These are phyloP conservation scores for Penicillium sp. DNA, from an alignment of 2,329 filamentous ascomycete genomes.

Conservation along the genomic window DNA sequence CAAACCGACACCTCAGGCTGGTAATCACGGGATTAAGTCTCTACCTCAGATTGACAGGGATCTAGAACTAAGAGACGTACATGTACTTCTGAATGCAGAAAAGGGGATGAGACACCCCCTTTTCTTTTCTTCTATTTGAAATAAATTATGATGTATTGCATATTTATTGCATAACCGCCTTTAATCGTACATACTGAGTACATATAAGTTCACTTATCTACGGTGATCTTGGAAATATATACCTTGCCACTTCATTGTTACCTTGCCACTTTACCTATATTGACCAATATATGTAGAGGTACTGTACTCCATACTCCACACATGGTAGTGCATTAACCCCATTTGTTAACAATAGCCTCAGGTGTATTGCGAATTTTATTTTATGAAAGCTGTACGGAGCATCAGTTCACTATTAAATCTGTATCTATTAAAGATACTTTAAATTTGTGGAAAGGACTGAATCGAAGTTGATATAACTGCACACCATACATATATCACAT, in stretches of 20 bases:
- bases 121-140: background rate
- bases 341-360: background rate
- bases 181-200: background rate
- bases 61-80: background rate
- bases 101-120: background rate
- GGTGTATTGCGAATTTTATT: background rate
- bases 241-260: no score
- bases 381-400: background rate
- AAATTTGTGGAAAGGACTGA: background rate
- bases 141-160: background rate
- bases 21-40: slow-evolving; percentile 3
- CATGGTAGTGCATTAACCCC: background rate
- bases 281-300: background rate
- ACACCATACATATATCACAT: no score
- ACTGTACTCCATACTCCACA: background rate
- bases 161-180: background rate
- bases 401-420: background rate
- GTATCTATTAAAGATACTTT: background rate
- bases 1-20: background rate
- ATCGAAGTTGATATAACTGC: background rate
- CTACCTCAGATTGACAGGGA: background rate
- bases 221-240: no score
- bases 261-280: background rate
- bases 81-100: background rate
- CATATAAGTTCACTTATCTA: no score